A percentile compares a stretch with the other conserved stretches of the same genome.
Evolutionary conservation across 2,329 filamentous ascomycete species (phyloP).

Genomic region (Kalaharituber pfeilii): DNA sequence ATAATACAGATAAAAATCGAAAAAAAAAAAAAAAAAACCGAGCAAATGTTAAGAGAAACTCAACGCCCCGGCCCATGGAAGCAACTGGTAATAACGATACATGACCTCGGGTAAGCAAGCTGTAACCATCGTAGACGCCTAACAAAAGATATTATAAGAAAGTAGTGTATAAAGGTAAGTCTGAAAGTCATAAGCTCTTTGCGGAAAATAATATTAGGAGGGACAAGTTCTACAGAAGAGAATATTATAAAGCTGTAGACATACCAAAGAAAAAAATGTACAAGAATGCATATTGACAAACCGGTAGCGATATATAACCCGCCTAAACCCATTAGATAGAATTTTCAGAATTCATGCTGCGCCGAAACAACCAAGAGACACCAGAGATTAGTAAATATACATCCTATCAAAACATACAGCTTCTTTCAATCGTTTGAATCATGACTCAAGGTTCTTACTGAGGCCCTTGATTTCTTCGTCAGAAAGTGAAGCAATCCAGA

Average conservation of each 20-base stretch:
- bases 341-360: constrained; percentile 4
- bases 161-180: not conserved
- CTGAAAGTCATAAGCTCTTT: not conserved
- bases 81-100: too few species aligned
- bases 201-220: not conserved
- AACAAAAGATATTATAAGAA: not conserved
- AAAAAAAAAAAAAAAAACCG: not conserved
- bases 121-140: not conserved
- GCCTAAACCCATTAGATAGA: constrained; percentile 7
- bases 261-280: not conserved
- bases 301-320: constrained; percentile 1
- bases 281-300: not conserved
- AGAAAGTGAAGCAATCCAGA: constrained; percentile 65
- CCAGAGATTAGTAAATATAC: not conserved
- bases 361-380: not conserved
- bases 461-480: constrained; percentile 49
- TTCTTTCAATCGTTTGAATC: not conserved
- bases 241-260: not conserved
- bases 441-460: constrained; percentile 19
- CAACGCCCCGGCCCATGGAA: too few species aligned
- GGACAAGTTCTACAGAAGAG: not conserved
- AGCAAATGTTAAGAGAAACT: too few species aligned
- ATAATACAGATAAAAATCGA: not conserved
- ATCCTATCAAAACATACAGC: not conserved
- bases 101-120: too few species aligned